A percentile compares a stretch with the other conserved stretches of the same genome.
Conservation (phyloP, 2,329 filamentous ascomycete genomes). For the Bertia moriformis region DNA sequence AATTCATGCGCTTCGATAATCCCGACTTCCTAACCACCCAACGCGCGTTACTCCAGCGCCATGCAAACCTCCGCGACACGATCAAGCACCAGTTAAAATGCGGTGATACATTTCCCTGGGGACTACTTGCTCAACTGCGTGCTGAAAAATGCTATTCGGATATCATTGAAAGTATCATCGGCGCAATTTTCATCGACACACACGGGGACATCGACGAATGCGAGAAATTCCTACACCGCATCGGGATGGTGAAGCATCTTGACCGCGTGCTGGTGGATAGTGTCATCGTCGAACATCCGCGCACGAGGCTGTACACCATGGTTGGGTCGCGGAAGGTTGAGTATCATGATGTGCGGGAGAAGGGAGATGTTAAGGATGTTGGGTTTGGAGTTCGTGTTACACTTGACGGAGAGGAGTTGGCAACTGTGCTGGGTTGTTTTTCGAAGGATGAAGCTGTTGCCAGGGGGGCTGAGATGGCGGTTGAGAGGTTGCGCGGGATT, state of each 20-base stretch:
- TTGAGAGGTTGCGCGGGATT: no score
- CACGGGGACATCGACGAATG: slow-evolving; percentile 43
- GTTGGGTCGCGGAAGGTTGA: not conserved
- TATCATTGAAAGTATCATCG: not conserved
- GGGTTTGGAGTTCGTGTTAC: not conserved
- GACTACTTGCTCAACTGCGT: not conserved
- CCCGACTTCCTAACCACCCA: not conserved
- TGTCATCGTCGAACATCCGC: not conserved
- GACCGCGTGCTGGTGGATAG: not conserved
- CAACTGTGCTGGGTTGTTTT: not conserved
- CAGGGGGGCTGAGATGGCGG: not conserved
- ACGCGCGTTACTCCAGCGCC: slow-evolving; percentile 23
- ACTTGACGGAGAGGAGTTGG: not conserved
- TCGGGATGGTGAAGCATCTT: slow-evolving; percentile 41
- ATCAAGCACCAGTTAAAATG: slow-evolving; percentile 34
- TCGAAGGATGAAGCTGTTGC: not conserved
- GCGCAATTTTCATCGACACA: slow-evolving; percentile 6
- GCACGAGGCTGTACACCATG: not conserved
- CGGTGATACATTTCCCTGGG: slow-evolving; percentile 15
- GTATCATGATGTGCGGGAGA: not conserved
- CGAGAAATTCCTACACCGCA: slow-evolving; percentile 36
- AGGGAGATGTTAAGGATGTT: not conserved
- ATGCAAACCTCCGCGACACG: slow-evolving; percentile 4
- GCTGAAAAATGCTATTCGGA: not conserved
- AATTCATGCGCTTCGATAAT: slow-evolving; percentile 50